These are phyloP conservation scores for Fomitopsis pulvina DNA, from an alignment of 768 basidiomycete species.

Conservation along the genomic window DNA sequence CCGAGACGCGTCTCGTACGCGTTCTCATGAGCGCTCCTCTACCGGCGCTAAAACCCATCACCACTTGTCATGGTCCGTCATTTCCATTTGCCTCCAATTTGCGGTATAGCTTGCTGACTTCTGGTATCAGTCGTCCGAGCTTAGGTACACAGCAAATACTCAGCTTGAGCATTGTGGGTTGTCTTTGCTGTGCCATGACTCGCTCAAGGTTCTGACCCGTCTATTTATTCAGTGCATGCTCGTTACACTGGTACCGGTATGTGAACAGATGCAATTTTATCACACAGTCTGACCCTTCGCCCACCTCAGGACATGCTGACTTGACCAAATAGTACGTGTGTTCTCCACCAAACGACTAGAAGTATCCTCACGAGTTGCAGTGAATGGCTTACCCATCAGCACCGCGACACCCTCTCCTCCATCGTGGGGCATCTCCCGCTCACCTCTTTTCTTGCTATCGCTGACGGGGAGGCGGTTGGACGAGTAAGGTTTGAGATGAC, in stretches of 20 bases:
- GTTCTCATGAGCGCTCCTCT: background rate
- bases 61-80: slow-evolving; percentile 21
- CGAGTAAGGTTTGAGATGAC: slow-evolving; percentile 91
- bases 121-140: slow-evolving; percentile 67
- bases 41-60: background rate
- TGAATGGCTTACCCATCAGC: slow-evolving; percentile 97
- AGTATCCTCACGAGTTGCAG: slow-evolving; percentile 35
- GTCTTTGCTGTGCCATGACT: background rate
- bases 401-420: slow-evolving; percentile 90
- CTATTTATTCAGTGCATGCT: slow-evolving; percentile 66
- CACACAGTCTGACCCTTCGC: background rate
- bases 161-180: slow-evolving; percentile 88
- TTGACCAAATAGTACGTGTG: slow-evolving; percentile 84
- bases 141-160: slow-evolving; percentile 93
- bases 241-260: slow-evolving; percentile 92
- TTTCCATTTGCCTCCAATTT: background rate
- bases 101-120: slow-evolving; percentile 2
- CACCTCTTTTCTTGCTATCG: slow-evolving; percentile 82
- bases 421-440: slow-evolving; percentile 89
- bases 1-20: background rate
- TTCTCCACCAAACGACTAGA: background rate
- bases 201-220: slow-evolving; percentile 7
- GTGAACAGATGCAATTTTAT: slow-evolving; percentile 20
- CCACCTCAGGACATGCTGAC: slow-evolving; percentile 79
- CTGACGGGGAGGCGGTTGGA: slow-evolving; percentile 90